Evolutionary conservation across 2,329 filamentous ascomycete species (phyloP).

Genomic region (Myriosclerotinia duriaeana): DNA sequence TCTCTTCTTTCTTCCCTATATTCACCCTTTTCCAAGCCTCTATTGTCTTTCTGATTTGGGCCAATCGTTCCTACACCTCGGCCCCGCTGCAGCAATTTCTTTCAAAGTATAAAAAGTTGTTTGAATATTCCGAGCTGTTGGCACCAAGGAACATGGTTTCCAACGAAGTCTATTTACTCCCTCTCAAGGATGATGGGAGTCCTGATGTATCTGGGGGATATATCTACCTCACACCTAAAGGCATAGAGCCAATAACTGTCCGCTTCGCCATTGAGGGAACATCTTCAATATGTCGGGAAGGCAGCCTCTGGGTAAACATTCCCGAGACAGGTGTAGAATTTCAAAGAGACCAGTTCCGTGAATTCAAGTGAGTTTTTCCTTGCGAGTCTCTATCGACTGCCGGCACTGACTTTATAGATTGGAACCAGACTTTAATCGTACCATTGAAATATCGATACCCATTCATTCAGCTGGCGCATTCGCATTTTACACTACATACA

Average conservation of each 20-base stretch:
- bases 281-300: constrained; percentile 91
- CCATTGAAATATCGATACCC: constrained; percentile 84
- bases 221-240: constrained; percentile 79
- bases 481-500: constrained; percentile 91
- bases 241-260: constrained; percentile 72
- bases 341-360: constrained; percentile 73
- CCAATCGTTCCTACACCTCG: neutral
- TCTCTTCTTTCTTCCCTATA: neutral
- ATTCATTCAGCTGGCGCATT: constrained; percentile 83
- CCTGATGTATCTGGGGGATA: constrained; percentile 87
- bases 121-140: constrained; percentile 47
- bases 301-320: constrained; percentile 95
- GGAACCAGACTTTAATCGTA: constrained; percentile 87
- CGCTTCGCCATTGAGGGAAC: constrained; percentile 92
- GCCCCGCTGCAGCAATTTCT: neutral
- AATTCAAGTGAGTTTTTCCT: constrained; percentile 72
- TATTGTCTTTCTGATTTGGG: neutral
- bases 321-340: constrained; percentile 76
- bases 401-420: constrained; percentile 55
- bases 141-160: constrained; percentile 62
- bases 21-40: neutral
- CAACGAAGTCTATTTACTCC: constrained; percentile 79
- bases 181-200: constrained; percentile 88
- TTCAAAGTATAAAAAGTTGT: constrained; percentile 9
- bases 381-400: neutral